These are phyloP conservation scores for Starmerella floricola DNA, from an alignment of 805 yeast genomes.

Conservation along the genomic window DNA sequence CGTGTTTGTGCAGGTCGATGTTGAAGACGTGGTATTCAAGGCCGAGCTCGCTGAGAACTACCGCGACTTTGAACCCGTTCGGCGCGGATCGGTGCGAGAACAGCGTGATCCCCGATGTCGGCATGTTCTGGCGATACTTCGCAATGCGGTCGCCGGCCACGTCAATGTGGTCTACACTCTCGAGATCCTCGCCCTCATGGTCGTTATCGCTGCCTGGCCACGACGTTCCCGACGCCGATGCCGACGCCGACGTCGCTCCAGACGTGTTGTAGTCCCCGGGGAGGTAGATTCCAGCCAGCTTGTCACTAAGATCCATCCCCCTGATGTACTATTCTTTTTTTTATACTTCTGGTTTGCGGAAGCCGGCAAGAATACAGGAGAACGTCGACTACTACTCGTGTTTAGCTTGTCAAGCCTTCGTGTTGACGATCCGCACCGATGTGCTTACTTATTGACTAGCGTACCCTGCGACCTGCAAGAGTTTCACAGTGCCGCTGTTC, in stretches of 20 bases:
- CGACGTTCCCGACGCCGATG: too few relatives aligned
- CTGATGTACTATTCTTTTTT: neutral
- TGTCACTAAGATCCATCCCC: conserved; percentile 13
- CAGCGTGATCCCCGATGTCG: conserved; percentile 70
- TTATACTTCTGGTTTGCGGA: neutral
- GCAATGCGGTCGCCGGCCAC: conserved; percentile 38
- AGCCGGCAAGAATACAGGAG: neutral
- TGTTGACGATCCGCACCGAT: too few relatives aligned
- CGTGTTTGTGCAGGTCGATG: conserved; percentile 74
- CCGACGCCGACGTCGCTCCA: too few relatives aligned
- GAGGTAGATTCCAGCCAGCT: conserved; percentile 5
- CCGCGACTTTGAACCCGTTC: conserved; percentile 91
- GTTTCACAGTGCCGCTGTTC: too few relatives aligned
- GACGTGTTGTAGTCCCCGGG: neutral
- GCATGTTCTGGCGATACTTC: conserved; percentile 62
- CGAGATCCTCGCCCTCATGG: neutral
- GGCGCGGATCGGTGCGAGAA: conserved; percentile 85
- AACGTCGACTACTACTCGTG: too few relatives aligned
- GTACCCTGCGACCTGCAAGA: too few relatives aligned
- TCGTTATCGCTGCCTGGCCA: neutral
- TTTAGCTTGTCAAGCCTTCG: too few relatives aligned
- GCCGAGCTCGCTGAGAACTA: conserved; percentile 71
- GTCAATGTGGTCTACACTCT: neutral
- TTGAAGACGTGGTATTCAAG: conserved; percentile 69
- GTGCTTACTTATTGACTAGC: neutral